Evolutionary conservation across 805 yeast genomes (phyloP).

Genomic region (Scheffersomyces coipomensis): DNA sequence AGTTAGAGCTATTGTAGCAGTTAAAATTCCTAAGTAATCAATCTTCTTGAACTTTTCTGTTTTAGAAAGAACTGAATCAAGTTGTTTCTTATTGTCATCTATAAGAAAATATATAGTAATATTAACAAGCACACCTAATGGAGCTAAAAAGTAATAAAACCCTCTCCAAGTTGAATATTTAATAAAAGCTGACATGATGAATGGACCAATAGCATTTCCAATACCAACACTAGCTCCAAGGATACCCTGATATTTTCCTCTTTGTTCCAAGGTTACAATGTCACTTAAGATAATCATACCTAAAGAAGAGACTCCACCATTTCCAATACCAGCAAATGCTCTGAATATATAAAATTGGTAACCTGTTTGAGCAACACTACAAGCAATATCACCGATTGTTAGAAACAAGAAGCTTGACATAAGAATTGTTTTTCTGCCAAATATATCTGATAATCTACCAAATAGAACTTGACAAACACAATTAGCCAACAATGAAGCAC

Average conservation of each 20-base stretch:
- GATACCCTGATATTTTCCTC: constrained; percentile 59
- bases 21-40: constrained; percentile 49
- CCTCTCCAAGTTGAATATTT: constrained; percentile 48
- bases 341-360: constrained; percentile 50
- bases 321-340: constrained; percentile 55
- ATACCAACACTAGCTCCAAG: constrained; percentile 49
- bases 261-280: constrained; percentile 48
- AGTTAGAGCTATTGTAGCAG: constrained; percentile 43
- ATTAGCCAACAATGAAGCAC: constrained; percentile 50
- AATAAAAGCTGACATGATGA: constrained; percentile 51
- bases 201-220: constrained; percentile 56
- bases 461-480: constrained; percentile 51
- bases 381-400: constrained; percentile 44
- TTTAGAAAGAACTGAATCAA: constrained; percentile 20
- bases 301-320: constrained; percentile 51
- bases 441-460: constrained; percentile 56
- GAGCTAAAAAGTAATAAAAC: constrained; percentile 48
- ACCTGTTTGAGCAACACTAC: constrained; percentile 49
- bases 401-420: constrained; percentile 38
- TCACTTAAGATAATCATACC: constrained; percentile 55
- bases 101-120: constrained; percentile 24
- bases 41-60: constrained; percentile 37
- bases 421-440: constrained; percentile 48
- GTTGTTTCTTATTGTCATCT: constrained; percentile 32
- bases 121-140: constrained; percentile 33